These are phyloP conservation scores for Ettlia oleoabundans DNA, from an alignment of 139 green algal species.

Conservation along the genomic window DNA sequence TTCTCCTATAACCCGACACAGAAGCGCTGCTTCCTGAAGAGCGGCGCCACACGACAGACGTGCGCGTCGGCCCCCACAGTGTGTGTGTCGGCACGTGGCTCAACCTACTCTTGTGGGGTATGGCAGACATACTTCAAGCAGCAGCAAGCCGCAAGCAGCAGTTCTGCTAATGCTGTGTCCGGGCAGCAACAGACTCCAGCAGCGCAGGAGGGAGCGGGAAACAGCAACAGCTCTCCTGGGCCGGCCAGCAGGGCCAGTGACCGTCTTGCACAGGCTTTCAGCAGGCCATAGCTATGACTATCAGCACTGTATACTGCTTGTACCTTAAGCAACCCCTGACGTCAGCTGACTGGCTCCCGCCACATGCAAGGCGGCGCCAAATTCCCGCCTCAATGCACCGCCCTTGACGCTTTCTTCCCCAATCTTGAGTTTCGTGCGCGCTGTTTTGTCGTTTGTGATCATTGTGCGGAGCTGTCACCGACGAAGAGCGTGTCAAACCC, in stretches of 20 bases:
- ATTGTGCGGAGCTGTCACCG: neutral
- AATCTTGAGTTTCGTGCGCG: no score
- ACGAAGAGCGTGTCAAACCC: neutral
- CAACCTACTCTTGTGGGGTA: constrained; percentile 50
- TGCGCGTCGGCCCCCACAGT: constrained; percentile 23
- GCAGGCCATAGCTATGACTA: neutral
- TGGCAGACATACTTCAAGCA: constrained; percentile 63
- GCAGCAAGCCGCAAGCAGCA: no score
- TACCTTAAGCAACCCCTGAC: neutral
- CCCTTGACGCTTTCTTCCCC: no score
- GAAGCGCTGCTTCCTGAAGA: constrained; percentile 54
- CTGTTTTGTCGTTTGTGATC: no score
- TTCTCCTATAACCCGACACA: constrained; percentile 52
- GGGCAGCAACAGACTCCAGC: no score
- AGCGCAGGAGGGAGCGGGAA: neutral
- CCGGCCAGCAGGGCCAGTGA: neutral
- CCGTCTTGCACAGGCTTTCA: neutral
- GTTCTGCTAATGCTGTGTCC: neutral
- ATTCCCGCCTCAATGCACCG: neutral
- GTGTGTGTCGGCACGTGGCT: constrained; percentile 35
- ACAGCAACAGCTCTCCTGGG: neutral
- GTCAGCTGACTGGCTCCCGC: neutral
- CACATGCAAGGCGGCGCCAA: neutral
- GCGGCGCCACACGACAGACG: neutral
- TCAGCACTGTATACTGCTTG: neutral